phyloP scores from a whole-genome alignment of 202 grass and related monocot genomes.

The Zoysia matrella region DNA sequence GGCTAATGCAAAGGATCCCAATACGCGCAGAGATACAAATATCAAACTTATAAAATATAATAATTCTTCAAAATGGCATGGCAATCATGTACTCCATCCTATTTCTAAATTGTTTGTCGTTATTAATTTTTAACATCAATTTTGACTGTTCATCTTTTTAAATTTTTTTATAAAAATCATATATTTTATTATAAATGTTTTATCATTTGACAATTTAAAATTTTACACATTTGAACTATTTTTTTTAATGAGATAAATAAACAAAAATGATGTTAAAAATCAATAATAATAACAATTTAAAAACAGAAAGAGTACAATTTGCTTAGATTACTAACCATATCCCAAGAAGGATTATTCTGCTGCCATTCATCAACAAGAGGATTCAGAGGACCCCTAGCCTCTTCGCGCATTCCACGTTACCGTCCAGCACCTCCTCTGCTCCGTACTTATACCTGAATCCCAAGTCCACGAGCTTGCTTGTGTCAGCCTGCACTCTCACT shows the following conservation, averaged over 20 bases:
- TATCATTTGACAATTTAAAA: too few species aligned
- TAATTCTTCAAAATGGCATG: not conserved
- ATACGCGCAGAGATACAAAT: not conserved
- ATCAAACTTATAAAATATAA: not conserved
- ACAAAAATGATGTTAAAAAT: too few species aligned
- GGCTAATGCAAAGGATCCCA: too few species aligned
- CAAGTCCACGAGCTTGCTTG: slow-evolving; percentile 39
- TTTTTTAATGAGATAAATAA: too few species aligned
- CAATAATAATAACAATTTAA: too few species aligned
- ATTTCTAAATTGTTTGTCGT: too few species aligned
- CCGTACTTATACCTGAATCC: slow-evolving; percentile 52
- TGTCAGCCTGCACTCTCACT: slow-evolving; percentile 23
- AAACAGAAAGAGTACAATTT: not conserved
- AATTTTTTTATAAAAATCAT: too few species aligned
- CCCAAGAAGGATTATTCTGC: not conserved
- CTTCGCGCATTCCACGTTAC: slow-evolving; percentile 40
- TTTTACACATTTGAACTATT: too few species aligned
- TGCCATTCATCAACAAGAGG: not conserved
- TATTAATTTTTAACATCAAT: too few species aligned
- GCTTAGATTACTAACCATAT: not conserved
- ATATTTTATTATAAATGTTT: too few species aligned
- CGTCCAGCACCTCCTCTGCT: slow-evolving; percentile 46
- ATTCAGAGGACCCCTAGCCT: slow-evolving; percentile 37
- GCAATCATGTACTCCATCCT: too few species aligned
- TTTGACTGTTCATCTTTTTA: too few species aligned